A percentile compares a stretch with the other conserved stretches of the same genome.
phyloP scores from a whole-genome alignment of 352 stramenopile species.

The Phytophthora vignae region DNA sequence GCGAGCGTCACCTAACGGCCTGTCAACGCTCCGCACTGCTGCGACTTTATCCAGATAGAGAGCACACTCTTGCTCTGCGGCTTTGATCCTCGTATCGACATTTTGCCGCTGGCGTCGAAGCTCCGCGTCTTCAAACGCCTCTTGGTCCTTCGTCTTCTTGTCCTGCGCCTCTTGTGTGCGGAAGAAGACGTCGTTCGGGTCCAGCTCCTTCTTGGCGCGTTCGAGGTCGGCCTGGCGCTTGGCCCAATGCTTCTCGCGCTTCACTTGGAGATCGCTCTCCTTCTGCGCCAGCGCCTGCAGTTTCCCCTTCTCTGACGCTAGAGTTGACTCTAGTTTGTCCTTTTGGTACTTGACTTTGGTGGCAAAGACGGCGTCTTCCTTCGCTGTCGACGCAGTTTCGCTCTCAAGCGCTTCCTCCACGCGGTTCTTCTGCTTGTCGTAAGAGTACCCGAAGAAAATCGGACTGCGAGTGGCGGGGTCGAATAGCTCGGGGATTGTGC shows the following conservation, averaged over 20 bases:
- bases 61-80: constrained; percentile 50
- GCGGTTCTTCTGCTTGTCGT: constrained; percentile 49
- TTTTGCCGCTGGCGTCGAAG: constrained; percentile 50
- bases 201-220: constrained; percentile 73
- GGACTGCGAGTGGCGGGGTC: constrained; percentile 58
- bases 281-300: constrained; percentile 58
- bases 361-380: constrained; percentile 64
- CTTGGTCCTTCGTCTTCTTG: constrained; percentile 60
- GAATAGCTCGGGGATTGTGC: constrained; percentile 48
- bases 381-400: constrained; percentile 34
- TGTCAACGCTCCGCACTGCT: constrained; percentile 48
- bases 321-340: constrained; percentile 40
- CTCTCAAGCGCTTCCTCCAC: constrained; percentile 46
- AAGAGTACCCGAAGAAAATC: constrained; percentile 79
- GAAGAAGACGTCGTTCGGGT: constrained; percentile 86
- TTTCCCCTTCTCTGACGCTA: constrained; percentile 65
- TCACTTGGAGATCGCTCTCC: constrained; percentile 50
- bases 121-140: constrained; percentile 66
- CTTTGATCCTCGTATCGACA: constrained; percentile 52
- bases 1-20: constrained; percentile 56
- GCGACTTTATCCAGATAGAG: constrained; percentile 44
- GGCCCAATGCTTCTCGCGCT: constrained; percentile 69
- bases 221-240: constrained; percentile 72
- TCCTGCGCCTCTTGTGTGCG: constrained; percentile 69
- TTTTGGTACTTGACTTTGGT: constrained; percentile 55